Base-by-base conservation (phyloP, 1,284 basidiomycete genomes). In the Lentinus polychrous region DNA sequence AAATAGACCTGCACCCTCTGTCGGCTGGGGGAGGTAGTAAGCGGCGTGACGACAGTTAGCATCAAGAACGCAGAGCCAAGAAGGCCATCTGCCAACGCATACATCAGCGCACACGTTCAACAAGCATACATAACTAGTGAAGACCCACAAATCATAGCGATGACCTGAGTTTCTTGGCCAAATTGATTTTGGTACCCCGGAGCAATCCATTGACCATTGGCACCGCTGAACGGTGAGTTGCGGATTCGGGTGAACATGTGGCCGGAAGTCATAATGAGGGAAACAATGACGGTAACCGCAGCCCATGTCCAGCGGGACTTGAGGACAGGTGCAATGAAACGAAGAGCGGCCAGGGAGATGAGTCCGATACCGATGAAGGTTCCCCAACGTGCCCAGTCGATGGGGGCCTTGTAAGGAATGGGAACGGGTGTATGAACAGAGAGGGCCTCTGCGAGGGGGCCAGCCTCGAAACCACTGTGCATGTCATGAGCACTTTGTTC, bases 211-310 rank as follows among this genome's bases (percentile, higher is more conserved):
- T 75, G 75, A 17, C 84, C 81, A 60, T 68, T 83, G 2, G 68
- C 66, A 33, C 79, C 82, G 45, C 76, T 74, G 60, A 81, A 92
- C 1, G 94, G 94, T 49, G 81, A 79, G 43, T 76, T 76, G 54
- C 95, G 84, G 60, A 99, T 99, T 54, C 85, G 85, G 57, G 91
- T 92, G 74, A 96, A 99, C 96, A 99, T 99, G 73, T 86, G 89
- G 2, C 94, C 94, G 7, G 84, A 82, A 8, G 83, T 94, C 83
- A 95, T 94, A 57, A 91, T 68, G 31, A 94, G 75, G 34, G 84
- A 84, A 4, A 78, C 75, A 49, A 84, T 54, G 47, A 93, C 69
- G 22, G 77, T 82, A 41, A 70, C 67, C 10, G 73, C 60, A 2
- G 86, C 86, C 91, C 91, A 93, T 10, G 81, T 74, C 90, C 89